A percentile compares a stretch with the other conserved stretches of the same genome.
phyloP scores from a whole-genome alignment of 371 early-diverging fungal species.

The Mucor racemosus region DNA sequence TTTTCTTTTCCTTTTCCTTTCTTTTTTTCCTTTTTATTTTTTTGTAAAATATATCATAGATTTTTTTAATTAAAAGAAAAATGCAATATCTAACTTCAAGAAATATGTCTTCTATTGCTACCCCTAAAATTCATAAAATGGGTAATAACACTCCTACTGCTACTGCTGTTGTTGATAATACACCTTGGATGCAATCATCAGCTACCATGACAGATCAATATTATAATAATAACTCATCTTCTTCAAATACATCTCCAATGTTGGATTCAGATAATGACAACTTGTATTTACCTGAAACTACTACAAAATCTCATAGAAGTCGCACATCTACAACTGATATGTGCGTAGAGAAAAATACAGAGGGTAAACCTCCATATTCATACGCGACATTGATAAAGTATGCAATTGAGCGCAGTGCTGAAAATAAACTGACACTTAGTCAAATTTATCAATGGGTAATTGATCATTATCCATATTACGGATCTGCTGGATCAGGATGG shows the following conservation, averaged over 20 bases:
- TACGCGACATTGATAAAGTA: slow-evolving; percentile 91
- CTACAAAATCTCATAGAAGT: slow-evolving; percentile 18
- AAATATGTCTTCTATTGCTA: slow-evolving; percentile 21
- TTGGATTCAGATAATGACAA: not conserved
- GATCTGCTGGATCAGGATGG: slow-evolving; percentile 78
- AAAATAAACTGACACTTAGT: slow-evolving; percentile 77
- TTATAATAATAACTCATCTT: slow-evolving; percentile 2
- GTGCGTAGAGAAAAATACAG: slow-evolving; percentile 35
- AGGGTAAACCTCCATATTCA: slow-evolving; percentile 80
- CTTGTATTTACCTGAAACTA: slow-evolving; percentile 11
- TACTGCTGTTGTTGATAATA: not conserved
- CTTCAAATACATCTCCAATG: slow-evolving; percentile 1
- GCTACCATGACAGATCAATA: slow-evolving; percentile 16
- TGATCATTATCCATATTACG: slow-evolving; percentile 76
- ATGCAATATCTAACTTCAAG: slow-evolving; percentile 26
- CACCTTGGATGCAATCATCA: slow-evolving; percentile 26
- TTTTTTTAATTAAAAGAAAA: not conserved
- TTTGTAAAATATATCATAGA: slow-evolving; percentile 8
- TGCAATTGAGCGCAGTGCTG: slow-evolving; percentile 79
- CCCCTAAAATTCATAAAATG: slow-evolving; percentile 23
- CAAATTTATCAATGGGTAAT: slow-evolving; percentile 92
- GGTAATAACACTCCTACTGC: slow-evolving; percentile 1
- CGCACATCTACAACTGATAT: slow-evolving; percentile 27
- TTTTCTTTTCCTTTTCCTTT: slow-evolving; percentile 8
- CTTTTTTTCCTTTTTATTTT: slow-evolving; percentile 9